Evolutionary conservation across 495 filamentous ascomycete species (phyloP), one percentile per base, ranked within the genome.

Genomic region (Viridothelium virens): DNA sequence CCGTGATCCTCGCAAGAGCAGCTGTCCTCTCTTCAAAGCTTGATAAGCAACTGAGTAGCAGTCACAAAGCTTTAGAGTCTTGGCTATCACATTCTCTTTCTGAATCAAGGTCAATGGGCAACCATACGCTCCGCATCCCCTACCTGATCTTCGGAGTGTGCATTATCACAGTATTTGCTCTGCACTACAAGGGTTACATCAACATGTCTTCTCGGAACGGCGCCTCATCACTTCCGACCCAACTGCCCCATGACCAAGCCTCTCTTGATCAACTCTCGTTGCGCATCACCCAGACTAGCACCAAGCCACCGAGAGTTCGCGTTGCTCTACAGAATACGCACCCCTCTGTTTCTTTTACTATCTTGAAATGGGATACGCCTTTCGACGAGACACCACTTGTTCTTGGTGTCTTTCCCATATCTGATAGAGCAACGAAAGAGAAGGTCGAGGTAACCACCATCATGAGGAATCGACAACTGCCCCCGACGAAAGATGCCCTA

Each of bases 331-430:
- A 18, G n/a, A 63, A 63, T 33, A 63, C 25, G 5, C 37, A 34
- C 38, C 31, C 61, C 11, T 63, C 61, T 36, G n/a, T 33, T 11
- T 11, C 61, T 41, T 11, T 63, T 11, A 63, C 61, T 11, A 63
- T 63, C 33, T 41, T 63, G 31, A 41, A 34, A 31, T 63, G 61
- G 61, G 38, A 63, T 41, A 63, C 61, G 31, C 61, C 61, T 31
- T 41, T 63, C 33, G 61, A 63, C 38, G n/a, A 31, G 61, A 37
- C 6, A 9, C 25, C 61, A 11, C 31, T 41, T 18, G 38, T 18
- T 41, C 61, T 63, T 9, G 61, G 61, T 39, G 61, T 63, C 31
- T 11, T 63, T 38, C 11, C 31, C 38, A 39, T 63, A 18, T 18
- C n/a, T 10, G 38, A 63, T 9, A 11, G n/a, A 18, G 61, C 6